Percentiles rank a stretch among this genome's conserved stretches.
Conservation (phyloP, 2,329 filamentous ascomycete genomes). For the Venturia nashicola region DNA sequence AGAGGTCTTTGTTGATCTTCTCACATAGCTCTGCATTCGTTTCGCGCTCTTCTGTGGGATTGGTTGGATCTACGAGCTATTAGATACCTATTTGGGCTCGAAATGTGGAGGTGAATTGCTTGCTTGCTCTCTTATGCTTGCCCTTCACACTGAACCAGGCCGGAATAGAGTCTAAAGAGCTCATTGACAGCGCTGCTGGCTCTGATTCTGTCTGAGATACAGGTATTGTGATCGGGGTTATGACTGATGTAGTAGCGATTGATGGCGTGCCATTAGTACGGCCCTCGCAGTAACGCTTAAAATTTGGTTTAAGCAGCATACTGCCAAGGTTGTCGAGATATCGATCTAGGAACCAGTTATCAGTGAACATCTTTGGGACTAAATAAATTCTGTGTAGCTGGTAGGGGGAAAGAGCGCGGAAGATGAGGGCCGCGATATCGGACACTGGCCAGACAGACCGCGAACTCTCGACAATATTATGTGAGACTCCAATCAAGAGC, state of each 20-base stretch:
- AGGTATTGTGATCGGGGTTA: not conserved
- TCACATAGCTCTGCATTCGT: not conserved
- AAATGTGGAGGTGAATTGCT: no score
- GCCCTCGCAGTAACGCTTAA: not conserved
- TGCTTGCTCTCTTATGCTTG: not conserved
- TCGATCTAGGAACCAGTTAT: not conserved
- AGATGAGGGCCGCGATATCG: not conserved
- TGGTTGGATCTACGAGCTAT: no score
- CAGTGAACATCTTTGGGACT: not conserved
- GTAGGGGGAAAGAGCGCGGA: not conserved
- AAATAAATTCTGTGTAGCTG: not conserved
- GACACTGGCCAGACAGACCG: no score
- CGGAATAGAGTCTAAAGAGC: not conserved
- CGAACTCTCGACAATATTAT: not conserved
- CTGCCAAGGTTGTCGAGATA: not conserved
- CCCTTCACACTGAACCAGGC: not conserved
- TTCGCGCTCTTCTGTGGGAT: not conserved
- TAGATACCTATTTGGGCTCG: no score
- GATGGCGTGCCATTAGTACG: not conserved
- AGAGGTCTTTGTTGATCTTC: not conserved
- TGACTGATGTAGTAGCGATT: no score
- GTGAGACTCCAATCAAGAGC: not conserved
- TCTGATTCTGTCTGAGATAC: not conserved
- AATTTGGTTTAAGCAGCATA: not conserved
- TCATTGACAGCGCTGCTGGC: not conserved